These are phyloP conservation scores for Porodaedalea pini DNA, from an alignment of 1,284 basidiomycete genomes.

Conservation along the genomic window DNA sequence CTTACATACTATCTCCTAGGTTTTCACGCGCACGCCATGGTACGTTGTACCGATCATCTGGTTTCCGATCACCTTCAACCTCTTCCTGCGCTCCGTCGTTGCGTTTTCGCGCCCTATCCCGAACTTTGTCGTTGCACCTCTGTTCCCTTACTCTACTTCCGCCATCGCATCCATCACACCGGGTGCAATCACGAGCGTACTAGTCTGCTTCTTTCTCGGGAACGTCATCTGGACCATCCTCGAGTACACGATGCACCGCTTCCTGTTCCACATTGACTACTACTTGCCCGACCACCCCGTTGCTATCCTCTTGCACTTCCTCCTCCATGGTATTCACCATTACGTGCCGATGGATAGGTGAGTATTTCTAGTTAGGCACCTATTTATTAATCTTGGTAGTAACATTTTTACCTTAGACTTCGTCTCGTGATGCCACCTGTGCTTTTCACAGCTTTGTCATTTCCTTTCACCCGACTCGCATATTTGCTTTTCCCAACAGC, in stretches of 20 bases:
- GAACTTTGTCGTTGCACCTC: conserved; percentile 50
- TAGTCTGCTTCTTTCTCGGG: conserved; percentile 73
- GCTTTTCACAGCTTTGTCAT: conserved; percentile 76
- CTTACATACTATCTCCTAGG: conserved; percentile 35
- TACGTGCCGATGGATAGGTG: conserved; percentile 95
- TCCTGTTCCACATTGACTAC: conserved; percentile 97
- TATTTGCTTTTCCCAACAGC: conserved; percentile 81
- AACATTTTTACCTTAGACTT: conserved; percentile 44
- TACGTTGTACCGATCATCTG: conserved; percentile 92
- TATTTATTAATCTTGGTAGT: neutral
- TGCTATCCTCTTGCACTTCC: conserved; percentile 87
- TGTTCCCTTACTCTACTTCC: conserved; percentile 44
- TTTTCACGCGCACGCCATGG: conserved; percentile 90
- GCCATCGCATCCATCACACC: conserved; percentile 44
- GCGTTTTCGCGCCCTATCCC: conserved; percentile 77
- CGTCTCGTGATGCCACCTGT: conserved; percentile 97
- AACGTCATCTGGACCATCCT: conserved; percentile 93
- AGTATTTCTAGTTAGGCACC: conserved; percentile 28
- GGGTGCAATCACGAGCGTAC: conserved; percentile 46
- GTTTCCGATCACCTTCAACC: conserved; percentile 82
- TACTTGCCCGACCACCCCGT: conserved; percentile 79
- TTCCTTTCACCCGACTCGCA: conserved; percentile 87
- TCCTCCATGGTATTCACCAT: conserved; percentile 96
- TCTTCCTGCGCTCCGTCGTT: conserved; percentile 76
- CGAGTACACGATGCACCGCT: conserved; percentile 95